phyloP scores from a whole-genome alignment of 768 basidiomycete species.

The Lactarius quietus region DNA sequence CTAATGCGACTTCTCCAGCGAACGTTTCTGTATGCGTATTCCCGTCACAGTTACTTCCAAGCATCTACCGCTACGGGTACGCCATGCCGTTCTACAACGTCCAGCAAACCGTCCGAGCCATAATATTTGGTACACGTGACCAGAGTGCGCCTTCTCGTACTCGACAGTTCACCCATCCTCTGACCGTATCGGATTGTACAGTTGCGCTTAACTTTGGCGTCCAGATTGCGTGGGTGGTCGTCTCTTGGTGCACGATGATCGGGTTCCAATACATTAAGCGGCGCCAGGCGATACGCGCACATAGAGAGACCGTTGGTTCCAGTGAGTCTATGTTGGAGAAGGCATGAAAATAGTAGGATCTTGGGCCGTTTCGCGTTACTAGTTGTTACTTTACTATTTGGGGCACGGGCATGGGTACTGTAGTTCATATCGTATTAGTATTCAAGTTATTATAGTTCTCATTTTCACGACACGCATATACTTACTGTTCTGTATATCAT shows the following conservation, averaged over 20 bases:
- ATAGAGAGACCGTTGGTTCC: neutral
- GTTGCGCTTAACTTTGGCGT: slow-evolving; percentile 64
- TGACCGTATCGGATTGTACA: slow-evolving; percentile 26
- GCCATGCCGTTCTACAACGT: slow-evolving; percentile 73
- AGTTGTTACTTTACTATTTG: neutral
- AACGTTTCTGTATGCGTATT: slow-evolving; percentile 56
- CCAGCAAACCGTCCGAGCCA: slow-evolving; percentile 52
- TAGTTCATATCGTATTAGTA: neutral
- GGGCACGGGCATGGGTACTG: neutral
- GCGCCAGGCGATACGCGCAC: slow-evolving; percentile 8
- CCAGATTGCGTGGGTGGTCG: slow-evolving; percentile 49
- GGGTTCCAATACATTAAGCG: slow-evolving; percentile 46
- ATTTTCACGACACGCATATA: neutral
- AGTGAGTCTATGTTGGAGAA: neutral
- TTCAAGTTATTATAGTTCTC: neutral
- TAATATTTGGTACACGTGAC: slow-evolving; percentile 66
- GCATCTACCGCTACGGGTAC: slow-evolving; percentile 62
- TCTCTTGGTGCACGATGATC: slow-evolving; percentile 53
- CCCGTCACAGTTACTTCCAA: slow-evolving; percentile 57
- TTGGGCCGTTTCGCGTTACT: neutral
- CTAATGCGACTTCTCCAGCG: slow-evolving; percentile 32
- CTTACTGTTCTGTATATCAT: too few relatives aligned
- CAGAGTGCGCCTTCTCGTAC: slow-evolving; percentile 41
- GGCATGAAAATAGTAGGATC: neutral
- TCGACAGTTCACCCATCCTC: neutral